Evolutionary conservation across 495 filamentous ascomycete genomes (phyloP), one percentile per base, ranked within the genome.

Genomic region (Aspergillus kassunensis): DNA sequence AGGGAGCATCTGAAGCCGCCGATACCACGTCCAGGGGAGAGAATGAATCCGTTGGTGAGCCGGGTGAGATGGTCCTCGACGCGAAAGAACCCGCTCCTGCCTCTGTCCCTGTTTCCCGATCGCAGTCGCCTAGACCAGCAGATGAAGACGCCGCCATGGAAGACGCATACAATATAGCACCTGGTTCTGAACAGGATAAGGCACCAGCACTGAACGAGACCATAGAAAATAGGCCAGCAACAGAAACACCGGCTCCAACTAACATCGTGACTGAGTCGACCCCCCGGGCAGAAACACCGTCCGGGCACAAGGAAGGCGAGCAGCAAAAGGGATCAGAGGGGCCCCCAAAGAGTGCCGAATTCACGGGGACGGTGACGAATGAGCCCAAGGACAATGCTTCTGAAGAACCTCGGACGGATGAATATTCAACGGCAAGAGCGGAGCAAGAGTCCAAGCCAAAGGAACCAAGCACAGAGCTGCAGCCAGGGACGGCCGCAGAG

Each of bases 121-220:
- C 69, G 4, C 63, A 65, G 4, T 75, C 72, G 23, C 72, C 77
- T 21, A 73, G 75, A 23, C 75, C 80, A 20, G 76, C 81, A 30
- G 80, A 80, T 20, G 80, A 83, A 49, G 85, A 87, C 58, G 74
- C 80, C 4, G 65, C 81, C 10, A 85, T 88, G 74, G 86, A 85
- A 54, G 84, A 86, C 56, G 81, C 71, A 9, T 66, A 61, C 2
- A 59, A 60, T 5, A 47, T 63, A 4, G 36, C 19, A 7, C 27
- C 58, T 16, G 65, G 62, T 9, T 45, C 65, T 4, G 66, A 65
- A 16, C 49, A 61, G 1, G 51, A 55, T 16, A 44, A 59, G 12
- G 58, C 65, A 0, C 51, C 55, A 16, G 56, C 60, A 27, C 23
- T 29, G 4, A 36, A 41, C 20, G 53, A 56, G 25, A 43, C 12